Percentiles rank a stretch among this genome's conserved stretches.
Evolutionary conservation across 2,329 filamentous ascomycete genomes (phyloP).

Genomic region (Elsinoe ampelina): DNA sequence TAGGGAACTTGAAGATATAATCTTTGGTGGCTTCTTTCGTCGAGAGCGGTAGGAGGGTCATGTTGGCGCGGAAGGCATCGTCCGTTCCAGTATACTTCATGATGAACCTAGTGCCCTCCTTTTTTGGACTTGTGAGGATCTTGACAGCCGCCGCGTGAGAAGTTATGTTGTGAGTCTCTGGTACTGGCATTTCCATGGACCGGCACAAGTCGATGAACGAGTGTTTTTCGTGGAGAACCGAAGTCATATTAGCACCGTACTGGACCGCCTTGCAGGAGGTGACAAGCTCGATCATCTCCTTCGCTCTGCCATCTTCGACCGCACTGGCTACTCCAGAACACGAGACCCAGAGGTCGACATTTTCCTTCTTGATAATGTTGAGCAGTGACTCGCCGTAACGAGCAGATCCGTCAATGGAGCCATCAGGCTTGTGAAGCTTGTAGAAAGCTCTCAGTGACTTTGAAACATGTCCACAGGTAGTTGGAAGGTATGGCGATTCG

Average conservation of each 20-base stretch:
- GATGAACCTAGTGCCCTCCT: conserved; percentile 44
- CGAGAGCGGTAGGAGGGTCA: conserved; percentile 55
- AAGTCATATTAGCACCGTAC: conserved; percentile 48
- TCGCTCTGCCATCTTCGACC: conserved; percentile 57
- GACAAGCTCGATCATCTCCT: conserved; percentile 49
- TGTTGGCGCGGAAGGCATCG: conserved; percentile 49
- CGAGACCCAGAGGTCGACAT: conserved; percentile 62
- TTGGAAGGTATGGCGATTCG: conserved; percentile 30
- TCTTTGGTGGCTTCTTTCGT: conserved; percentile 45
- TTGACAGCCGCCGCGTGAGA: conserved; percentile 44
- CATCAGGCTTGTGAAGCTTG: conserved; percentile 30
- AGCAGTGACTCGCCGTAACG: conserved; percentile 50
- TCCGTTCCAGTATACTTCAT: conserved; percentile 58
- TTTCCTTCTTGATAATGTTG: conserved; percentile 50
- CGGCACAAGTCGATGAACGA: conserved; percentile 52
- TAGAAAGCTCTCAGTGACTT: conserved; percentile 48
- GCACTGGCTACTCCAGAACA: conserved; percentile 61
- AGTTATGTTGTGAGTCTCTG: conserved; percentile 42
- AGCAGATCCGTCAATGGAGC: conserved; percentile 28
- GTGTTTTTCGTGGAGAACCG: conserved; percentile 54
- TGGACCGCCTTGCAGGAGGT: conserved; percentile 56
- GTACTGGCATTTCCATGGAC: conserved; percentile 41
- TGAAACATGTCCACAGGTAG: conserved; percentile 50
- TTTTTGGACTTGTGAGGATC: conserved; percentile 37
- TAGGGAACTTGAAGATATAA: conserved; percentile 46